Evolutionary conservation across 192 early-diverging fungal genomes (phyloP), one percentile per base, ranked within the genome.

Genomic region (Gamsiella multidivaricata): DNA sequence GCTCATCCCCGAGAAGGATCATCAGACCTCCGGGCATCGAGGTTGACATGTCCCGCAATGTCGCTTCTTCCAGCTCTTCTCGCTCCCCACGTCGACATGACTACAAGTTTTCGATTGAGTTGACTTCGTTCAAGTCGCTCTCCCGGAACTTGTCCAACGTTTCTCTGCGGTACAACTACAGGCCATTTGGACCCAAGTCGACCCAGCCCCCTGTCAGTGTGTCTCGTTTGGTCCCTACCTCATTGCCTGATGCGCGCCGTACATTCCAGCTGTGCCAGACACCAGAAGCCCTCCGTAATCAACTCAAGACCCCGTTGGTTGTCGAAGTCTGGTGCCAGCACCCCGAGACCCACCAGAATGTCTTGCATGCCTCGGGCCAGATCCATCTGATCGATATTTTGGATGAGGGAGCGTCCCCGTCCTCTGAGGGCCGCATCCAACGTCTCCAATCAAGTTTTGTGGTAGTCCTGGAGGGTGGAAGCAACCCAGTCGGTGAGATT

Each of bases 101-200:
- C 29, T 78, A 78, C 74, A 78, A 78, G 65, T 78, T 78, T 47
- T 68, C 74, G 46, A 78, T 78, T 25, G 74, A 78, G 61, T 54
- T 78, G 46, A 49, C 18, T 15, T 69, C 74, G 6, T 78, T 78
- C 74, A 78, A 78, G 54, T 57, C 65, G 1, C 29, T 67, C 6
- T 69, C 65, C 15, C 58, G 65, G 17, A 57, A 56, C 26, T 31
- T 78, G 52, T 49, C 36, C 22, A 68, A 69, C 20, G 74, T 78
- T 31, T 78, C 74, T 14, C 37, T 78, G 45, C 63, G 74, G 7
- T 78, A 78, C 65, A 78, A 78, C 46, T 78, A 78, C 60, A 58
- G 74, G 4, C 74, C 74, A 20, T 78, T 78, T 49, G 74, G 74
- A 41, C 74, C 74, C 15, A 78, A 78, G 25, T 78, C 74, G 0